phyloP scores from a whole-genome alignment of 345 rosid species.

The Boechera retrofracta region DNA sequence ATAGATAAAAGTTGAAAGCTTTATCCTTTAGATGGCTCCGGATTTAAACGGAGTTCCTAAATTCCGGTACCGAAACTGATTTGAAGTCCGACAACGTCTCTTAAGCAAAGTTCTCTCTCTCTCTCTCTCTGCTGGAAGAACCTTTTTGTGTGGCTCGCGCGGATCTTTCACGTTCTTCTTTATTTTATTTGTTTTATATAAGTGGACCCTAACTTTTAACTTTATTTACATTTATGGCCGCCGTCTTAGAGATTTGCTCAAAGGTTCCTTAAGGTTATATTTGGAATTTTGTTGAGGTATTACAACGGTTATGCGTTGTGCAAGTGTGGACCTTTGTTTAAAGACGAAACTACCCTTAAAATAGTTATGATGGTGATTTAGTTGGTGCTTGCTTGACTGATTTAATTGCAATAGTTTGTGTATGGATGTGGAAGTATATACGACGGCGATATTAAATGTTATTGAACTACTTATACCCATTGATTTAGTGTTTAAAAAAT shows the following conservation, averaged over 20 bases:
- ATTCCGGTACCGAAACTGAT: slow-evolving; percentile 65
- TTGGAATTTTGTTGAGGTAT: not conserved
- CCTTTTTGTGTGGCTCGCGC: slow-evolving; percentile 55
- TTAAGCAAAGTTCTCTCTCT: slow-evolving; percentile 48
- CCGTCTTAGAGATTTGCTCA: slow-evolving; percentile 35
- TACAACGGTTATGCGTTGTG: slow-evolving; percentile 45
- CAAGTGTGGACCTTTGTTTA: slow-evolving; percentile 1
- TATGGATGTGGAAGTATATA: too few species aligned
- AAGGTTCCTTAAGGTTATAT: slow-evolving; percentile 35
- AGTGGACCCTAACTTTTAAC: slow-evolving; percentile 28
- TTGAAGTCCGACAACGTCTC: slow-evolving; percentile 92
- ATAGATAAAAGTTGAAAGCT: not conserved
- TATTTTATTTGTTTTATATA: slow-evolving; percentile 21
- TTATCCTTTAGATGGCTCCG: slow-evolving; percentile 47
- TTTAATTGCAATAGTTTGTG: not conserved
- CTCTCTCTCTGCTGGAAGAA: slow-evolving; percentile 40
- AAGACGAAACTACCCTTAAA: slow-evolving; percentile 17
- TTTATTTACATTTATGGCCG: slow-evolving; percentile 44
- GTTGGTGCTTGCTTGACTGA: not conserved
- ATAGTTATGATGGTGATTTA: too few species aligned
- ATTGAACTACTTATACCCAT: too few species aligned
- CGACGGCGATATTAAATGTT: too few species aligned
- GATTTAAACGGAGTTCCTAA: slow-evolving; percentile 66
- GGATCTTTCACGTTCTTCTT: slow-evolving; percentile 57
- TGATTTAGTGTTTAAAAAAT: too few species aligned